Evolutionary conservation across 1,284 basidiomycete genomes (phyloP), one percentile per base, ranked within the genome.

Genomic region (Sporisorium sorghi): DNA sequence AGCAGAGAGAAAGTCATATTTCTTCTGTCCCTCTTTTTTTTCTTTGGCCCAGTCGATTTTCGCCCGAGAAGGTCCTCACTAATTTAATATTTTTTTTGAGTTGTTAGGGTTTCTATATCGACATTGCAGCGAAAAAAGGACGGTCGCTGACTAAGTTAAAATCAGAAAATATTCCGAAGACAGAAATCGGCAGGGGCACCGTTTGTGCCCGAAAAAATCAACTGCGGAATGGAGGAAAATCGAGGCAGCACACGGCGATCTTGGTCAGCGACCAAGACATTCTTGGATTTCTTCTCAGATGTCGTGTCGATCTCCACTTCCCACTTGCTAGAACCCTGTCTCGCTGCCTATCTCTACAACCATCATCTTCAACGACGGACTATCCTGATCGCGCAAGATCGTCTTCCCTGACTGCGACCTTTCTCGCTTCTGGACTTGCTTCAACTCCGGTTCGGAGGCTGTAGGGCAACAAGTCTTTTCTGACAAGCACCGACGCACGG

Each of bases 241-340:
- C 14, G 11, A 32, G 61, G 61, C 62, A 58, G 64, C 64, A 67
- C 26, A 60, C 33, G 17, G 64, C 64, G 49, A 60, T 53, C 23
- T 54, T 11, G 7, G 2, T 32, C 21, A 30, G 6, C 47, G 23
- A 48, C 10, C 19, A 2, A 11, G 48, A 19, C 48, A 35, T 28
- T n/a, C 39, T 40, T 40, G 11, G 23, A 24, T 33, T 54, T 35
- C 42, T 54, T 44, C 42, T 44, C 14, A 40, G 37, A 17, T 47
- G 46, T 26, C 26, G 23, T 43, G 42, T 43, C 28, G 35, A 56
- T 47, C 39, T 53, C 51, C 39, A 53, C 39, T 42, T 53, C 24
- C 21, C n/a, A 17, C 5, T 19, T 40, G 35, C 11, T n/a, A n/a
- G n/a, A 11, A 32, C 12, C 12, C 33, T 35, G 3, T 35, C 33